These are phyloP conservation scores for Mycena metata DNA, from an alignment of 768 basidiomycete species.

Conservation along the genomic window DNA sequence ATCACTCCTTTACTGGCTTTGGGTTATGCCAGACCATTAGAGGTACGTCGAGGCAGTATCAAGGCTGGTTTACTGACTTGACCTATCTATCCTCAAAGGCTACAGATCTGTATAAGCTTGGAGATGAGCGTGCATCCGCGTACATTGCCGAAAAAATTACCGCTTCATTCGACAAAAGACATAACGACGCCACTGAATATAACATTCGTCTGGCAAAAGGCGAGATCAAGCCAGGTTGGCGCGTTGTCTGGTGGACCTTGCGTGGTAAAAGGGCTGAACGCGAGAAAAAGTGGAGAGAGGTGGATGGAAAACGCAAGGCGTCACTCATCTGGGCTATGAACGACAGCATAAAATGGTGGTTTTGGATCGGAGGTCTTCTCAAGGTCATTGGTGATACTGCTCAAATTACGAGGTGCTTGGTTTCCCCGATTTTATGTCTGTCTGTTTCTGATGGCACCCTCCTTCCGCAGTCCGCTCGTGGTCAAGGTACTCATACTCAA, in stretches of 20 bases:
- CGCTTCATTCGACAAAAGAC: constrained; percentile 72
- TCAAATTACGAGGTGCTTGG: constrained; percentile 62
- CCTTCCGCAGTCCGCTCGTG: constrained; percentile 68
- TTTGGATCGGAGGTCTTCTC: constrained; percentile 78
- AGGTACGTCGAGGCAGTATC: constrained; percentile 43
- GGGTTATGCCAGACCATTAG: constrained; percentile 86
- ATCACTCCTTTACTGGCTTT: constrained; percentile 77
- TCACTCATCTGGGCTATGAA: constrained; percentile 81
- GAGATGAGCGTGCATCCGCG: constrained; percentile 69
- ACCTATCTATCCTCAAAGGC: constrained; percentile 45
- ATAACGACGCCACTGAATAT: constrained; percentile 71
- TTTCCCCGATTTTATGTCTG: background rate
- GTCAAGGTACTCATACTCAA: constrained; percentile 69
- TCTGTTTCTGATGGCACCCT: background rate
- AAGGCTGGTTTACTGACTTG: no score
- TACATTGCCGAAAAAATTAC: constrained; percentile 74
- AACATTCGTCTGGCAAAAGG: constrained; percentile 79
- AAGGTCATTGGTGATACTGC: constrained; percentile 78
- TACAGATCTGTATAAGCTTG: constrained; percentile 85
- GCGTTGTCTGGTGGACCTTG: constrained; percentile 71
- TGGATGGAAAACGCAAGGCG: constrained; percentile 70
- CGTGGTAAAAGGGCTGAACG: constrained; percentile 64
- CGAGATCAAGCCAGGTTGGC: constrained; percentile 68
- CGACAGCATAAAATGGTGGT: constrained; percentile 82
- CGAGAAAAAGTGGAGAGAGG: constrained; percentile 75